Percentiles rank a stretch among this genome's conserved stretches.
Conservation (phyloP, 163 green algal species). For the Coccomyxa subellipsoidea region DNA sequence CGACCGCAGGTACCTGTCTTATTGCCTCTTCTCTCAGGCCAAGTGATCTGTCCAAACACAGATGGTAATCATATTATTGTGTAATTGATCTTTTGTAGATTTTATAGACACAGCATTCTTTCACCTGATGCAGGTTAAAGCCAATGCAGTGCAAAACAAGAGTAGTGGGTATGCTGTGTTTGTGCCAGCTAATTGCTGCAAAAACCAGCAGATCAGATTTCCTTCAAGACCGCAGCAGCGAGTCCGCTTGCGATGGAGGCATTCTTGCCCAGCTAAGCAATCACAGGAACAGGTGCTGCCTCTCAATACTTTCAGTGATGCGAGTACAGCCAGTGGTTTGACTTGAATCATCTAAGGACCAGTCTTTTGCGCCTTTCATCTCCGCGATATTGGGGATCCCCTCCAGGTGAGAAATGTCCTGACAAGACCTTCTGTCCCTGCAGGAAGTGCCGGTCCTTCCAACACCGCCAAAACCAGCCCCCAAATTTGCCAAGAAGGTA, state of each 20-base stretch:
- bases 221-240: background rate
- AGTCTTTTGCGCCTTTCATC: no score
- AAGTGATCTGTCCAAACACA: background rate
- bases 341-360: background rate
- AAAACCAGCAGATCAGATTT: background rate
- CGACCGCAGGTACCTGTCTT: background rate
- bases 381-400: no score
- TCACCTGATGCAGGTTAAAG: background rate
- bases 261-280: no score
- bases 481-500: constrained; percentile 8
- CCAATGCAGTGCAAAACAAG: background rate
- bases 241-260: background rate
- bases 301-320: no score
- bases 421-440: background rate
- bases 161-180: background rate
- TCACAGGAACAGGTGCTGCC: background rate
- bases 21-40: no score
- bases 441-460: background rate
- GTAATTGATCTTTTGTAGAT: background rate
- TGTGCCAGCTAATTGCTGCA: background rate
- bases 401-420: background rate
- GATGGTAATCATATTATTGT: background rate
- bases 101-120: background rate
- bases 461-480: background rate
- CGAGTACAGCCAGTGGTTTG: background rate